Conservation (phyloP, 2,329 filamentous ascomycete genomes). For the Sporothrix mexicana region DNA sequence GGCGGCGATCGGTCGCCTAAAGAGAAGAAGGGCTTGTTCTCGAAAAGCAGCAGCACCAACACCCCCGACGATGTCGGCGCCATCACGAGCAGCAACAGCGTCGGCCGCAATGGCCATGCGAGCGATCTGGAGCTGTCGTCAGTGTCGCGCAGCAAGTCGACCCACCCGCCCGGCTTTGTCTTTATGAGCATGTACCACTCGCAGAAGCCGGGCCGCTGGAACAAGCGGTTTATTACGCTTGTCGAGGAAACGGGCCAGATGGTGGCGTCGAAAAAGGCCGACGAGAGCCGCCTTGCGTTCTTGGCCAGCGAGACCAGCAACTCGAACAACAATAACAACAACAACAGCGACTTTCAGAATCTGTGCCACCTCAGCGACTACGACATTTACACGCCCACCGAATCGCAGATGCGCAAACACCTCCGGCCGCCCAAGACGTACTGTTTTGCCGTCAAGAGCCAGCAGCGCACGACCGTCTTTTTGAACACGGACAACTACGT, state of each 20-base stretch:
- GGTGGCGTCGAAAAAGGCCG: slow-evolving; percentile 70
- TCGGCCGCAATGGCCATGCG: slow-evolving; percentile 42
- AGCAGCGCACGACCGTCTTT: slow-evolving; percentile 86
- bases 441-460: slow-evolving; percentile 89
- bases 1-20: neutral
- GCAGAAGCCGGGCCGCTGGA: slow-evolving; percentile 83
- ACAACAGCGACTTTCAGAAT: slow-evolving; percentile 51
- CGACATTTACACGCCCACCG: slow-evolving; percentile 82
- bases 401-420: slow-evolving; percentile 68
- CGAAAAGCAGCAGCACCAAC: neutral
- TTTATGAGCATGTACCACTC: slow-evolving; percentile 77
- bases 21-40: slow-evolving; percentile 18
- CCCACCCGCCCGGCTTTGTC: slow-evolving; percentile 68
- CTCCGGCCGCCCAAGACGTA: slow-evolving; percentile 83
- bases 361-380: slow-evolving; percentile 90
- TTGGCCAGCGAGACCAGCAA: slow-evolving; percentile 24
- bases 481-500: slow-evolving; percentile 83
- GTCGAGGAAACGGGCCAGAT: slow-evolving; percentile 72
- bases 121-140: slow-evolving; percentile 68
- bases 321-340: slow-evolving; percentile 3
- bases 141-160: slow-evolving; percentile 59
- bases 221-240: slow-evolving; percentile 80
- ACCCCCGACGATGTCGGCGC: neutral
- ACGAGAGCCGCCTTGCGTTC: slow-evolving; percentile 52
- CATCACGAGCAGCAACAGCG: neutral